These are phyloP conservation scores for Globisporangium polare DNA, from an alignment of 352 stramenopile genomes.

Conservation along the genomic window DNA sequence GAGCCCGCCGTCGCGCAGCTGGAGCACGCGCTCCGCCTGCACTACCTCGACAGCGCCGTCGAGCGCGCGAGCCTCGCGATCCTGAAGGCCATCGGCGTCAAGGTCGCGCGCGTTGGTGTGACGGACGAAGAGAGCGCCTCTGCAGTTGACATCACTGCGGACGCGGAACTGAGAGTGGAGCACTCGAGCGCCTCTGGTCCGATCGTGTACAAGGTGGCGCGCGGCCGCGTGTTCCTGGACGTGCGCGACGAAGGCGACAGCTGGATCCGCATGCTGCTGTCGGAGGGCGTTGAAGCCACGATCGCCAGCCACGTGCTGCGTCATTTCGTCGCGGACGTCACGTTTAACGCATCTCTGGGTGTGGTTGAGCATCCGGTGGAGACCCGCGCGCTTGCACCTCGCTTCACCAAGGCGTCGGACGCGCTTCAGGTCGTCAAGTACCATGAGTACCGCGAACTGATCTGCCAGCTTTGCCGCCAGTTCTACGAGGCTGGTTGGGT, in stretches of 20 bases:
- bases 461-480: slow-evolving; percentile 69
- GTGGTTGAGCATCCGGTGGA: slow-evolving; percentile 19
- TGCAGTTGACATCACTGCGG: slow-evolving; percentile 14
- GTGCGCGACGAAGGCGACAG: slow-evolving; percentile 66
- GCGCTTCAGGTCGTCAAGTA: slow-evolving; percentile 38
- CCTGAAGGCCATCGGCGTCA: slow-evolving; percentile 51
- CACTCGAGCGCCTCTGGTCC: slow-evolving; percentile 29
- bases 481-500: slow-evolving; percentile 90
- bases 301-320: slow-evolving; percentile 28
- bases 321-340: slow-evolving; percentile 40
- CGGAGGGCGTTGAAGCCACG: slow-evolving; percentile 28
- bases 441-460: slow-evolving; percentile 50
- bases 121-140: not conserved
- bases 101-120: slow-evolving; percentile 10
- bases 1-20: slow-evolving; percentile 7
- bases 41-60: slow-evolving; percentile 57
- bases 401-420: slow-evolving; percentile 41
- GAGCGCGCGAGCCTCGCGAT: slow-evolving; percentile 59
- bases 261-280: slow-evolving; percentile 58
- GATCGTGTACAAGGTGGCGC: slow-evolving; percentile 33
- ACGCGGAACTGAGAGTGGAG: slow-evolving; percentile 37
- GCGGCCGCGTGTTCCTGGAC: slow-evolving; percentile 51
- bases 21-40: slow-evolving; percentile 43
- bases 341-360: slow-evolving; percentile 2
- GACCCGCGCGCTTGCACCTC: slow-evolving; percentile 18